A percentile compares a stretch with the other conserved stretches of the same genome.
phyloP scores from a whole-genome alignment of 2,329 filamentous ascomycete genomes.

The Orbilia oligospora region DNA sequence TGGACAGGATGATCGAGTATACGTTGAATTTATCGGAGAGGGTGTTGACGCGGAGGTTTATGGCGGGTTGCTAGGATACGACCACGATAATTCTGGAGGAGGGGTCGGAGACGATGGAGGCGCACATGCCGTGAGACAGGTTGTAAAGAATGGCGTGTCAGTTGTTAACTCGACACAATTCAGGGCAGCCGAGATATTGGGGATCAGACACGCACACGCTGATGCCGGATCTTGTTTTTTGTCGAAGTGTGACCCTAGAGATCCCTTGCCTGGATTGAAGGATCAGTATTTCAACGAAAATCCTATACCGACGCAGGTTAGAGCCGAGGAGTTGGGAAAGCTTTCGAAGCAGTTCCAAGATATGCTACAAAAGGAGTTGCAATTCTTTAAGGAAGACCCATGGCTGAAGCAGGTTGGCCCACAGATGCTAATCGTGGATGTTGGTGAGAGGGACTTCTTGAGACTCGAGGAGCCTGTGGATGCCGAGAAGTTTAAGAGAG shows the following conservation, averaged over 20 bases:
- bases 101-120: slow-evolving; percentile 49
- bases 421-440: slow-evolving; percentile 61
- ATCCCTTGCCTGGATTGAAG: slow-evolving; percentile 46
- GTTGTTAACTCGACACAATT: slow-evolving; percentile 62
- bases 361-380: slow-evolving; percentile 47
- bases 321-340: slow-evolving; percentile 51
- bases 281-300: slow-evolving; percentile 63
- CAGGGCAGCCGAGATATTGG: slow-evolving; percentile 61
- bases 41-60: slow-evolving; percentile 61
- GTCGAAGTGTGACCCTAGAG: slow-evolving; percentile 34
- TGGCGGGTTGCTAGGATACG: slow-evolving; percentile 59
- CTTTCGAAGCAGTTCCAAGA: slow-evolving; percentile 55
- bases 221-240: slow-evolving; percentile 60
- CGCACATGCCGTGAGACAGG: slow-evolving; percentile 47
- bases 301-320: slow-evolving; percentile 53
- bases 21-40: slow-evolving; percentile 62
- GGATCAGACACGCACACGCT: slow-evolving; percentile 62
- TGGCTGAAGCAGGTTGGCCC: slow-evolving; percentile 36
- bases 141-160: slow-evolving; percentile 50
- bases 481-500: slow-evolving; percentile 56
- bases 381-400: slow-evolving; percentile 57
- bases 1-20: slow-evolving; percentile 61
- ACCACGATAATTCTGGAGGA: slow-evolving; percentile 43
- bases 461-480: slow-evolving; percentile 54
- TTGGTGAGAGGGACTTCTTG: slow-evolving; percentile 62